phyloP scores from a whole-genome alignment of 257 asterid genomes.

The Avicennia marina region DNA sequence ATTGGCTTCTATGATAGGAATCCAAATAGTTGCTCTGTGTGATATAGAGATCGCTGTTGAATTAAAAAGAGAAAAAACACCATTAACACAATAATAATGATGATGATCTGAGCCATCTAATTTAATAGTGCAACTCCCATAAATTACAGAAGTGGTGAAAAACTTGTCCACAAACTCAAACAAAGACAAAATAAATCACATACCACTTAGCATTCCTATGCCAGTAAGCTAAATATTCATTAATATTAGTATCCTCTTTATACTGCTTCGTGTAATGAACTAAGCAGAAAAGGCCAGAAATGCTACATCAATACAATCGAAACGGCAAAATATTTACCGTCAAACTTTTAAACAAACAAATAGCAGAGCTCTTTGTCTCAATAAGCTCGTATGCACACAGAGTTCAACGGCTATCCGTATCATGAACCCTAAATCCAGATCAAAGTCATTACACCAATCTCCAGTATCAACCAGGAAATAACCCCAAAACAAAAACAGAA shows the following conservation, averaged over 20 bases:
- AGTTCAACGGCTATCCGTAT: neutral
- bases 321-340: constrained; percentile 1
- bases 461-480: constrained; percentile 16
- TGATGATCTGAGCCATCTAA: constrained; percentile 10
- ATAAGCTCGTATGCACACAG: neutral
- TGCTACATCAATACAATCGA: constrained; percentile 22
- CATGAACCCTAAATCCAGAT: constrained; percentile 10
- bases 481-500: neutral
- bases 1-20: constrained; percentile 25
- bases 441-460: constrained; percentile 2
- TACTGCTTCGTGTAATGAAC: constrained; percentile 12
- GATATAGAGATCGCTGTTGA: constrained; percentile 16
- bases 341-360: constrained; percentile 15
- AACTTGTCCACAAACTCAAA: constrained; percentile 16
- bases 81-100: neutral
- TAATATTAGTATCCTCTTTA: neutral
- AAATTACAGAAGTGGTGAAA: constrained; percentile 10
- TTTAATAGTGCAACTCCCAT: constrained; percentile 7
- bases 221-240: neutral
- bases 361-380: neutral
- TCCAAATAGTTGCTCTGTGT: constrained; percentile 17
- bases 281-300: constrained; percentile 25
- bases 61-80: constrained; percentile 5
- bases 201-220: constrained; percentile 6
- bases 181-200: neutral